Percentiles rank a stretch among this genome's conserved stretches.
Evolutionary conservation across 2,329 filamentous ascomycete species (phyloP).

Genomic region (Ilyonectria destructans): DNA sequence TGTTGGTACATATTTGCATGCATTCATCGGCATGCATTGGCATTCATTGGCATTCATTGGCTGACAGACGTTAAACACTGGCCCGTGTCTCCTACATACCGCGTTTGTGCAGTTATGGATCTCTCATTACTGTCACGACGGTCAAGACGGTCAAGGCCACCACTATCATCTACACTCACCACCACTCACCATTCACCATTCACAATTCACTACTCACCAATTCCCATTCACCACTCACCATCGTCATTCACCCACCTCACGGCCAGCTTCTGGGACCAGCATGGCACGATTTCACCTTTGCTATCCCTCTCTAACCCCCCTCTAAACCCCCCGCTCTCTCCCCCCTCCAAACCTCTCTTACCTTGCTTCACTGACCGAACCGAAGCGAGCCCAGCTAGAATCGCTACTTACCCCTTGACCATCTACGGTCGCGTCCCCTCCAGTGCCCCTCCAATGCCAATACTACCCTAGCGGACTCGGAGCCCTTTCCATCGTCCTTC

Average conservation of each 20-base stretch:
- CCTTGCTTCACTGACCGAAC: not conserved
- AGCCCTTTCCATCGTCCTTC: not conserved
- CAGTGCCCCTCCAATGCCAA: constrained; percentile 3
- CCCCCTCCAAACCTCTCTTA: too few species aligned
- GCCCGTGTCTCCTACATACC: too few species aligned
- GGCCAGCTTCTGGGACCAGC: not conserved
- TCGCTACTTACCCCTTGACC: not conserved
- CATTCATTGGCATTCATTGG: not conserved
- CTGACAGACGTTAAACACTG: too few species aligned
- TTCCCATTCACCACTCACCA: not conserved
- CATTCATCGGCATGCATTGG: not conserved
- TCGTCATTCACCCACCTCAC: not conserved
- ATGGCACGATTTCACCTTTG: not conserved
- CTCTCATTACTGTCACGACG: too few species aligned
- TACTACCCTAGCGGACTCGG: constrained; percentile 6
- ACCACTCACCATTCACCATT: not conserved
- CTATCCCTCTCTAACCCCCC: not conserved
- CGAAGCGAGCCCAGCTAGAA: not conserved
- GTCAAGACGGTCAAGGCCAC: too few species aligned
- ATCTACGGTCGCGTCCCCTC: not conserved
- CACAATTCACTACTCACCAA: not conserved
- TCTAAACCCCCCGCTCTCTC: too few species aligned
- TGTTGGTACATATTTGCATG: too few species aligned
- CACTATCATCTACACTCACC: not conserved
- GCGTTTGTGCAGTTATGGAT: too few species aligned